Base-by-base conservation (phyloP, 768 basidiomycete genomes). In the Artomyces pyxidatus region DNA sequence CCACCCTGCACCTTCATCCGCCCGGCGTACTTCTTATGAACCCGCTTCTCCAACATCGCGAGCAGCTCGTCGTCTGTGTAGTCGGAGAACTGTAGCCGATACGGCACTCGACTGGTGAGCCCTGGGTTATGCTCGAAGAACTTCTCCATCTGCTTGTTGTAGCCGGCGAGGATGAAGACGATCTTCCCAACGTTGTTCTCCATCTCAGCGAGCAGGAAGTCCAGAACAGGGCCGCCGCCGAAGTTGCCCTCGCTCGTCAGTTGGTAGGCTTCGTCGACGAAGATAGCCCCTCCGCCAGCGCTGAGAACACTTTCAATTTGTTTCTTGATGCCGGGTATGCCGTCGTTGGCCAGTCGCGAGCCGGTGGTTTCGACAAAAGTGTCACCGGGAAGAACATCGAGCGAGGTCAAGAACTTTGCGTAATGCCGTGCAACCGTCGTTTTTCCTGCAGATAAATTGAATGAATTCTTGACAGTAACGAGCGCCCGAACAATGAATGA, bases 101-200 rank as follows among this genome's bases (percentile, higher is more conserved):
- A 74, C 0, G 84, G 85, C 8, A 86, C 78, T n/a, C 84, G 79
- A 63, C 83, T 84, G 7, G 65, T 63, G 11, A 86, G 61, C 1
- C 84, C 84, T 2, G 84, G 83, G 56, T 86, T 85, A 51, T 84
- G 83, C 51, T 85, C 83, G 51, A 86, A 85, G 65, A 86, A 86
- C 38, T 72, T 77, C 54, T 86, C 84, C 85, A 86, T 85, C 61
- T 86, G 69, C 47, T 75, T 80, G 60, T 67, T 74, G 59, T 86
- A 86, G 4, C 84, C 84, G 0, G 85, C 84, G 2, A 86, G 67
- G 47, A 86, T 76, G 63, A 86, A 86, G 10, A 83, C 78, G 6
- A 85, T 54, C 6, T 66, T 76, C 5, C 81, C 85, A 3, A 79
- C 69, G 28, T 74, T 71, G 58, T 85, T 85, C 57, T 85, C 83